These are phyloP conservation scores for Fraxinus baroniana DNA, from an alignment of 305 asterid genomes.

Conservation along the genomic window DNA sequence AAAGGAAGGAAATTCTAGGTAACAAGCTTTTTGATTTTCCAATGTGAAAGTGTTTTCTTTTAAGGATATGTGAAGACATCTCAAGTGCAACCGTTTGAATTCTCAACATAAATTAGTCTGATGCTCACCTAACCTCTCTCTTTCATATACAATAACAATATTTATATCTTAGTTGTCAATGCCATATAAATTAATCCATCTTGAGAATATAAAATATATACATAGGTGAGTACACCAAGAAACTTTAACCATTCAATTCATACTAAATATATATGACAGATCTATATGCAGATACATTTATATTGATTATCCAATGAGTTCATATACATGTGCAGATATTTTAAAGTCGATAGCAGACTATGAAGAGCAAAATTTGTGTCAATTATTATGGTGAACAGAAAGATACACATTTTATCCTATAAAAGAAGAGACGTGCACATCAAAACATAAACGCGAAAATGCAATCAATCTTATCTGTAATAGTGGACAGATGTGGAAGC, in stretches of 20 bases:
- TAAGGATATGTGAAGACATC: background rate
- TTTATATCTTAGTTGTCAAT: background rate
- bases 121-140: background rate
- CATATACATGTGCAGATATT: background rate
- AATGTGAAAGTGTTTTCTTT: background rate
- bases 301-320: no score
- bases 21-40: background rate
- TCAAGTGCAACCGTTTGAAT: background rate
- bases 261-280: background rate
- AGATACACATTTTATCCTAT: background rate
- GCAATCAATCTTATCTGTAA: background rate
- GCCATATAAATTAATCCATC: background rate
- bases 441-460: background rate
- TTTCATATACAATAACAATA: background rate
- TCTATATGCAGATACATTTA: no score
- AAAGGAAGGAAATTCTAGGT: background rate
- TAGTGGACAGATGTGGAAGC: conserved; percentile 16
- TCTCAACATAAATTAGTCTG: background rate
- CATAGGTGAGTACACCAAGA: background rate
- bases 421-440: background rate
- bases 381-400: background rate
- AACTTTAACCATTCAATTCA: background rate
- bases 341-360: background rate
- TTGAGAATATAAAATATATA: background rate
- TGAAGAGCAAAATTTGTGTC: background rate